phyloP scores from a whole-genome alignment of 169 alveolate genomes.

The Cryptosporidium muris region DNA sequence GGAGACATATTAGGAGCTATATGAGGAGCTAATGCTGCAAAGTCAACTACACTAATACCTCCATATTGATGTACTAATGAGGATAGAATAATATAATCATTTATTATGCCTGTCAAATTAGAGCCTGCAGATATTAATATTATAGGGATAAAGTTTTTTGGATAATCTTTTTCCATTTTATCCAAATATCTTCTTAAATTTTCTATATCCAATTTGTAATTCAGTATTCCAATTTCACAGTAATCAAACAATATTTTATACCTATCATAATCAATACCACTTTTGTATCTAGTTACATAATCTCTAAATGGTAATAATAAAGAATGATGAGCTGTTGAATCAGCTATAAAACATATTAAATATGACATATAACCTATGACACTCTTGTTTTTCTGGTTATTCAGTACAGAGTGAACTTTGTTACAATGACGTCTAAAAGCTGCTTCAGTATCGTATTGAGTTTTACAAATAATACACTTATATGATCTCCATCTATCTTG shows the following conservation, averaged over 20 bases:
- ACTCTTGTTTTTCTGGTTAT: slow-evolving; percentile 16
- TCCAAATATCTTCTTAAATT: slow-evolving; percentile 65
- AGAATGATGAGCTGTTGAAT: slow-evolving; percentile 85
- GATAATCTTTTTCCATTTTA: slow-evolving; percentile 50
- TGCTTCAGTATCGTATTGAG: slow-evolving; percentile 72
- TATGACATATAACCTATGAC: background rate
- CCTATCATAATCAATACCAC: background rate
- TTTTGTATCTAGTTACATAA: slow-evolving; percentile 64
- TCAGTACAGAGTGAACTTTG: slow-evolving; percentile 18
- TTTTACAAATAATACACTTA: slow-evolving; percentile 71
- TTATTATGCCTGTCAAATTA: slow-evolving; percentile 85
- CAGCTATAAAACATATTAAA: slow-evolving; percentile 80
- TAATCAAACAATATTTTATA: slow-evolving; percentile 6
- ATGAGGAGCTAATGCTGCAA: slow-evolving; percentile 86
- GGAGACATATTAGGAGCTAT: slow-evolving; percentile 79
- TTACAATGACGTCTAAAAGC: slow-evolving; percentile 69
- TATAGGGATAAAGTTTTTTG: slow-evolving; percentile 73
- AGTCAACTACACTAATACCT: slow-evolving; percentile 85
- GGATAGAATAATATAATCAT: slow-evolving; percentile 79
- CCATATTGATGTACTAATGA: slow-evolving; percentile 77
- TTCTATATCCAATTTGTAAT: slow-evolving; percentile 70
- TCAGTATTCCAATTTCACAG: background rate
- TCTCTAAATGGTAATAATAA: slow-evolving; percentile 86
- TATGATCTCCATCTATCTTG: slow-evolving; percentile 75
- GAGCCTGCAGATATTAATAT: slow-evolving; percentile 85